Conservation (phyloP, 192 early-diverging fungal species). For the Gryganskiella cystojenkinii region DNA sequence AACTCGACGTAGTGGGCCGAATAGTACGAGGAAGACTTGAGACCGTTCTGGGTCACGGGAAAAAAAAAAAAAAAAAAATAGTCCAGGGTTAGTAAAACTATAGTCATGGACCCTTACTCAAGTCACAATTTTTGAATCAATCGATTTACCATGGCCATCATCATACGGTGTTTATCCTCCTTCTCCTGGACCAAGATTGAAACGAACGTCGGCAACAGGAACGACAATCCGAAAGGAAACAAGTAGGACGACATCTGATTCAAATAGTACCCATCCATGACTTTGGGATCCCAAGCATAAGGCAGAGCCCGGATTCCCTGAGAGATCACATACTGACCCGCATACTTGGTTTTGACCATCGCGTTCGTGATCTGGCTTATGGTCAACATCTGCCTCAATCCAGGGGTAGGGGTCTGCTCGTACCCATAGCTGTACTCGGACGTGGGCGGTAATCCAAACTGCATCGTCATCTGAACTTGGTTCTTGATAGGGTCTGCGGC, state of each 20-base stretch:
- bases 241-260: slow-evolving; percentile 14
- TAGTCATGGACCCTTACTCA: neutral
- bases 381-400: slow-evolving; percentile 30
- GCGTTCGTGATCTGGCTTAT: slow-evolving; percentile 31
- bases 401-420: neutral
- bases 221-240: slow-evolving; percentile 43
- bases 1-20: slow-evolving; percentile 43
- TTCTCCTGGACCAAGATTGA: slow-evolving; percentile 45
- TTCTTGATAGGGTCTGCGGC: neutral
- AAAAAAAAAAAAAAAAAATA: neutral
- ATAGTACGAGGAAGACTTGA: slow-evolving; percentile 27
- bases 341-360: slow-evolving; percentile 30
- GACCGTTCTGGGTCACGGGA: slow-evolving; percentile 21
- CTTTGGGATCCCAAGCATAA: slow-evolving; percentile 5
- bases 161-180: slow-evolving; percentile 40
- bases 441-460: slow-evolving; percentile 15
- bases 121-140: neutral
- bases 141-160: slow-evolving; percentile 48
- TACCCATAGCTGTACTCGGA: neutral
- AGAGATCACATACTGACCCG: slow-evolving; percentile 21
- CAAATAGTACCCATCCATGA: neutral
- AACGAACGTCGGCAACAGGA: slow-evolving; percentile 41
- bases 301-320: slow-evolving; percentile 40
- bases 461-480: slow-evolving; percentile 27
- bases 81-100: neutral